phyloP scores from a whole-genome alignment of 2,329 filamentous ascomycete species.

The Fusarium devonianum region DNA sequence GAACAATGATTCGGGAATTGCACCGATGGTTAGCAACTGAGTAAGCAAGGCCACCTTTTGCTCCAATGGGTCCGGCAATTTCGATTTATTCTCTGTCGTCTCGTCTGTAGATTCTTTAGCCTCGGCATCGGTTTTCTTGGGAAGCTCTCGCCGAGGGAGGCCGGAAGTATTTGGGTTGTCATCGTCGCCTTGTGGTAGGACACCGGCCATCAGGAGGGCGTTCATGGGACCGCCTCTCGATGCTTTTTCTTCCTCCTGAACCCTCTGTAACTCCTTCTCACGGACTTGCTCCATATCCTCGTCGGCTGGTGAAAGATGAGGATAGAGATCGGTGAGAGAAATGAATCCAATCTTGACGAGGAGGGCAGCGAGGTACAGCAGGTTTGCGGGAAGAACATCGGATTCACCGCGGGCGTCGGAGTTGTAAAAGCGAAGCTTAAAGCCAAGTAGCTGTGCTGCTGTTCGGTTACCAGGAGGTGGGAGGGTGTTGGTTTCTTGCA shows the following conservation, averaged over 20 bases:
- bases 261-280: conserved; percentile 74
- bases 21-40: conserved; percentile 87
- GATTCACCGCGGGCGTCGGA: conserved; percentile 76
- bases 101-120: conserved; percentile 57
- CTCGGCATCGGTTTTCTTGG: conserved; percentile 59
- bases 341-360: conserved; percentile 98
- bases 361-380: conserved; percentile 89
- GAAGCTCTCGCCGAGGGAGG: conserved; percentile 58
- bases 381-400: conserved; percentile 86
- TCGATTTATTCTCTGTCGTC: conserved; percentile 56
- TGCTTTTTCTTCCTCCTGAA: conserved; percentile 78
- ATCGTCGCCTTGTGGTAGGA: conserved; percentile 72
- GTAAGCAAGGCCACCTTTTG: conserved; percentile 88
- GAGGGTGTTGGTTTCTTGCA: conserved; percentile 78
- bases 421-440: conserved; percentile 95
- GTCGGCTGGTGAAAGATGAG: conserved; percentile 87
- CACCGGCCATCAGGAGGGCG: conserved; percentile 85
- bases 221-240: conserved; percentile 78
- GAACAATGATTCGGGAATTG: conserved; percentile 90
- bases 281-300: conserved; percentile 80
- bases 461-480: conserved; percentile 88
- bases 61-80: conserved; percentile 76
- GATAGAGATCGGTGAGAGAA: conserved; percentile 87
- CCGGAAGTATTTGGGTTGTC: conserved; percentile 65
- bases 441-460: conserved; percentile 92